phyloP scores from a whole-genome alignment of 305 asterid genomes.

The Fraxinus xanthoxyloides region DNA sequence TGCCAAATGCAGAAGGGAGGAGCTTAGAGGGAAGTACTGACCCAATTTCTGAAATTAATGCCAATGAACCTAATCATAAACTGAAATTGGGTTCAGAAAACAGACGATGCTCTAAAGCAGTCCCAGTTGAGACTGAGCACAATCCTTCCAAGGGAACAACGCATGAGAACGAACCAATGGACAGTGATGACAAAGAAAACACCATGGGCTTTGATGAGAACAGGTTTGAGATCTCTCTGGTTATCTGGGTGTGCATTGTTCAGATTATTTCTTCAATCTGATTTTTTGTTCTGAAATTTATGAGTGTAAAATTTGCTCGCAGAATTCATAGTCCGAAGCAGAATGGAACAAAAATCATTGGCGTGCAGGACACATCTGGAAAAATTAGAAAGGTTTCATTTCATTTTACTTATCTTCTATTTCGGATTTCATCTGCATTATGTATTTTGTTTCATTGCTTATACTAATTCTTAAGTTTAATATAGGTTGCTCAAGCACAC shows the following conservation, averaged over 20 bases:
- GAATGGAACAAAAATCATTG: slow-evolving; percentile 43
- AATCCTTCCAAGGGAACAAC: slow-evolving; percentile 30
- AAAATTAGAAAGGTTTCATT: slow-evolving; percentile 41
- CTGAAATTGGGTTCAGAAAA: slow-evolving; percentile 12
- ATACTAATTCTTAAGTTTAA: slow-evolving; percentile 3
- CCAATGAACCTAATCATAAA: not conserved
- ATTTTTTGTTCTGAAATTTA: slow-evolving; percentile 18
- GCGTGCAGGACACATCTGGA: slow-evolving; percentile 30
- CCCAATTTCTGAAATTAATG: slow-evolving; percentile 25
- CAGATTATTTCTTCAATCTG: slow-evolving; percentile 4
- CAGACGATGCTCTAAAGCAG: not conserved
- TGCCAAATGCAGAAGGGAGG: not conserved
- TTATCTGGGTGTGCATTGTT: not conserved
- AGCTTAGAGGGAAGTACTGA: slow-evolving; percentile 20
- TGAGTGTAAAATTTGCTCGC: slow-evolving; percentile 20
- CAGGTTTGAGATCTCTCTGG: slow-evolving; percentile 43
- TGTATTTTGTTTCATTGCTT: slow-evolving; percentile 2
- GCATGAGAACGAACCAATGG: slow-evolving; percentile 23
- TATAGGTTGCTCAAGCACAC: slow-evolving; percentile 43
- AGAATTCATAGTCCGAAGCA: slow-evolving; percentile 39
- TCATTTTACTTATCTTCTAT: not conserved
- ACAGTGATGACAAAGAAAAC: slow-evolving; percentile 73
- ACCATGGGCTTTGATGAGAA: slow-evolving; percentile 55
- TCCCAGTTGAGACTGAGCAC: not conserved
- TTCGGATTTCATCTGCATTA: not conserved